A percentile compares a stretch with the other conserved stretches of the same genome.
Conservation (phyloP, 805 yeast species). For the Debaryomyces hansenii region DNA sequence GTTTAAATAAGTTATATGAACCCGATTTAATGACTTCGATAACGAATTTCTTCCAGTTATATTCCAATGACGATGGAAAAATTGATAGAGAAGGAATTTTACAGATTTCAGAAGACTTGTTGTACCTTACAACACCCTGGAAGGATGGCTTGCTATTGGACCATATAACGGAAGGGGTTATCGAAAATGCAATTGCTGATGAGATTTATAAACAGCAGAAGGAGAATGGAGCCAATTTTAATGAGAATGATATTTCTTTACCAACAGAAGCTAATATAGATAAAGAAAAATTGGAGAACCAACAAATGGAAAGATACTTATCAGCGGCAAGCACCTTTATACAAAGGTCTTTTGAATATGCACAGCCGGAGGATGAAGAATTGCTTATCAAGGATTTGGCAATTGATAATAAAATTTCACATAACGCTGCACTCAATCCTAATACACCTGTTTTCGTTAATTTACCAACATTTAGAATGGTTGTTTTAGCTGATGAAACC, state of each 20-base stretch:
- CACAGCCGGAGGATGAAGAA: conserved; percentile 59
- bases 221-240: conserved; percentile 28
- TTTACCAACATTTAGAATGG: conserved; percentile 92
- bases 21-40: conserved; percentile 76
- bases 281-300: conserved; percentile 57
- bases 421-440: conserved; percentile 84
- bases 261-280: conserved; percentile 65
- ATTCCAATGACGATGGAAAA: conserved; percentile 60
- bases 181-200: conserved; percentile 69
- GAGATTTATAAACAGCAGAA: conserved; percentile 45
- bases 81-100: conserved; percentile 79
- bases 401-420: conserved; percentile 43
- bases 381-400: conserved; percentile 36
- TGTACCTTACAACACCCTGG: conserved; percentile 83
- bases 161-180: conserved; percentile 56
- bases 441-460: conserved; percentile 71
- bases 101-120: conserved; percentile 81
- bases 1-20: conserved; percentile 67
- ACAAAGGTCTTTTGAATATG: conserved; percentile 86
- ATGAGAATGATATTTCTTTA: conserved; percentile 32
- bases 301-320: conserved; percentile 77
- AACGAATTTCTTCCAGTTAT: conserved; percentile 75
- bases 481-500: conserved; percentile 88
- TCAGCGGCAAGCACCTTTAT: conserved; percentile 85
- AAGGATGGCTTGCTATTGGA: conserved; percentile 72